Evolutionary conservation across 2,329 filamentous ascomycete species (phyloP), one percentile per base, ranked within the genome.

Genomic region (Xylaria sp.): DNA sequence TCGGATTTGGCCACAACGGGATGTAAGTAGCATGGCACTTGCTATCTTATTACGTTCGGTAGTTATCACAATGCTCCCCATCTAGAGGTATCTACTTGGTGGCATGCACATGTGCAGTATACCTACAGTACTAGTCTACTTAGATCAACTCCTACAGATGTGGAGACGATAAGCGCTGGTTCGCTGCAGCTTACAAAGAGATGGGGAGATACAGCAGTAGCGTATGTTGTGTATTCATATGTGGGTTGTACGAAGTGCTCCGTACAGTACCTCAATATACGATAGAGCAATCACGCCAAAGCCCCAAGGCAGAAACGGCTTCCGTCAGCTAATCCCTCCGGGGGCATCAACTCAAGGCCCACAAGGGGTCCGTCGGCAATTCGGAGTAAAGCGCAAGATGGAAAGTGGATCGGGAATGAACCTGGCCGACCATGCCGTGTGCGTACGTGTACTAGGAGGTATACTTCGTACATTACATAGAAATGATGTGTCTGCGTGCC

Each of bases 241-340:
- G 38, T 40, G 38, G 38, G 13, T 15, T 33, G 33, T 33, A 33
- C 28, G 28, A 28, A 28, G 28, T 28, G 28, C 33, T 33, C 33
- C 33, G 15, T 17, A 40, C 38, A 40, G 38, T 40, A 15, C 38
- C 15, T 40, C 38, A 17, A 17, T 48, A 48, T 23, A 48, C 20
- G 20, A 49, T 13, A 40, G 38, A 40, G 13, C 1, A 38, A 11
- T 38, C 38, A 40, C 17, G 38, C 38, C 38, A 40, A 40, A 40
- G 13, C 38, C 38, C 13, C 65, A 63, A 67, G 64, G 64, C 65
- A 67, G 63, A 67, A 62, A 56, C 46, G 36, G 58, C 60, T 61
- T 58, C 23, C 65, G 67, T 67, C 63, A 69, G 67, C 59, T 59
- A 59, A 33, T 60, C 17, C 58, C 20, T 36, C 36, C 38, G 46